Base-by-base conservation (phyloP, 1,284 basidiomycete species). In the Cutaneotrichosporon mucoides region DNA sequence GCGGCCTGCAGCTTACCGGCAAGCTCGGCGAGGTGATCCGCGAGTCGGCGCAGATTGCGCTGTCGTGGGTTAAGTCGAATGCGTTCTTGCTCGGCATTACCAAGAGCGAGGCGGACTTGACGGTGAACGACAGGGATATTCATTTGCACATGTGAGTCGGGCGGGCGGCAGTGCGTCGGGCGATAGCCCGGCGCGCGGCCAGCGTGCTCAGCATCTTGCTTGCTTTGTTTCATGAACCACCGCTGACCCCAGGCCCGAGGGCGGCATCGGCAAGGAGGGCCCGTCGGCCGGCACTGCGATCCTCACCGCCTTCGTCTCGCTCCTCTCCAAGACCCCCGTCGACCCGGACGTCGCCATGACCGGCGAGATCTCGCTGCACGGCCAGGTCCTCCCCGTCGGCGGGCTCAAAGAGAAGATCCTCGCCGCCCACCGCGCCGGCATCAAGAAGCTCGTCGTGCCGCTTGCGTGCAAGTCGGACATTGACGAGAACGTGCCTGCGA, bases 21-120 rank as follows among this genome's bases (percentile, higher is more conserved):
- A 98, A 98, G 81, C 87, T 99, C 2, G 95, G 95, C 53, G 95
- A 99, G 71, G 95, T 98, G 61, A 98, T 98, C 74, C 85, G 92
- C 58, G 95, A 98, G 79, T 91, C 88, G 60, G 93, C 95, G 0
- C 90, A 95, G 76, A 95, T 98, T 64, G 92, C 89, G 2, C 80
- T 98, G 53, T 89, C 88, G 68, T 98, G 91, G 89, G 88, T 96
- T 59, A 96, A 95, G 78, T 82, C 86, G 15, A 89, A 98, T 70
- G 92, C 93, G 2, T 88, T 84, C 73, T 87, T 89, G 49, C 83
- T 98, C 6, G 93, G 93, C 5, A 89, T 98, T 68, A 92, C 90
- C 5, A 79, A 83, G 66, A 83, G 82, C 2, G 80, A 83, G 9
- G 84, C 84, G 4, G 87, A 89, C 65, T 86, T 87, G 70, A 88